Evolutionary conservation across 108 stramenopile species (phyloP), one percentile per base, ranked within the genome.

Genomic region (Parietichytrium sp.): DNA sequence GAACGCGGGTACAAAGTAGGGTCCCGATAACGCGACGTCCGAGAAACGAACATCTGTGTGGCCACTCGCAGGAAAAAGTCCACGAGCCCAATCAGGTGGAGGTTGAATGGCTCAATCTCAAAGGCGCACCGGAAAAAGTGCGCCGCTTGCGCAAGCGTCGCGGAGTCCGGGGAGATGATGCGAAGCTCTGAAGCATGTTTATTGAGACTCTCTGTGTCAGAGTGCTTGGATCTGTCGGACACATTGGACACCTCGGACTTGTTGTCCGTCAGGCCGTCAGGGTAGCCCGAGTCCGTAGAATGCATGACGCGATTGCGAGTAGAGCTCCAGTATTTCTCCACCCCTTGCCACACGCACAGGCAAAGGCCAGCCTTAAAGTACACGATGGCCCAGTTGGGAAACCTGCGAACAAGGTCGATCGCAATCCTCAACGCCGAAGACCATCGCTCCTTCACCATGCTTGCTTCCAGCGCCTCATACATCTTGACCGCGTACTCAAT

Each of bases 311-410:
- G n/a, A n/a, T n/a, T n/a, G n/a, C n/a, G n/a, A n/a, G n/a, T n/a
- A n/a, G n/a, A n/a, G n/a, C n/a, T n/a, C n/a, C n/a, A n/a, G n/a
- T n/a, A n/a, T n/a, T n/a, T n/a, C n/a, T n/a, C n/a, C n/a, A n/a
- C n/a, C n/a, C n/a, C n/a, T n/a, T n/a, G n/a, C n/a, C n/a, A n/a
- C n/a, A n/a, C n/a, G n/a, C n/a, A n/a, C n/a, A 72, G 61, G 61
- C 61, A 72, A 72, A 72, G 61, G 13, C 61, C 61, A 27, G 61
- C 61, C 42, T 72, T 72, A 20, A 72, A 72, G 61, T 72, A 72
- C n/a, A 42, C 61, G 33, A 72, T 33, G 6, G 61, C 61, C 36
- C 36, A 72, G 42, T 72, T 72, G 10, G 61, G 61, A 27, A 72
- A 72, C 10, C 61, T 8, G 38, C 61, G 45, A 15, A 72, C 20